phyloP scores from a whole-genome alignment of 768 basidiomycete genomes.

The Neoboletus magnificus region DNA sequence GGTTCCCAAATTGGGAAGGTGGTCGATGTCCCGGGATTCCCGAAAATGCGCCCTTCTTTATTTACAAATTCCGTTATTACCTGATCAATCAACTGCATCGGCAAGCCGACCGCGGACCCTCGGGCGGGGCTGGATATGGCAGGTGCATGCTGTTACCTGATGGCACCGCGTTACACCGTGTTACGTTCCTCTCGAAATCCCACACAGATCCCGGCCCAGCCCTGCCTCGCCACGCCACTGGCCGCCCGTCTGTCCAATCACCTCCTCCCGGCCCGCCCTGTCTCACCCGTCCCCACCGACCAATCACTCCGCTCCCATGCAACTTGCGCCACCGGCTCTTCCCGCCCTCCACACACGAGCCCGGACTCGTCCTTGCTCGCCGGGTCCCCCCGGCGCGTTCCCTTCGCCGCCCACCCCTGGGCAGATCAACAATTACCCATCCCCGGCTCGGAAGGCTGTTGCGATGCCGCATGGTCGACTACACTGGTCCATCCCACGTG shows the following conservation, averaged over 20 bases:
- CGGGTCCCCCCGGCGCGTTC: conserved; percentile 19
- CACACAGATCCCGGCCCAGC: conserved; percentile 24
- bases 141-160: conserved; percentile 26
- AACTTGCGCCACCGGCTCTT: conserved; percentile 27
- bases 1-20: conserved; percentile 14
- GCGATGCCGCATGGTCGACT: background rate
- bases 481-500: conserved; percentile 4
- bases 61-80: conserved; percentile 34
- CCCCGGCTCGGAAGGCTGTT: background rate
- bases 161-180: conserved; percentile 18
- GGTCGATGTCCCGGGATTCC: conserved; percentile 25
- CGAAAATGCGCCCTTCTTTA: conserved; percentile 22
- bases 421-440: background rate
- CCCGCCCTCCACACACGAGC: conserved; percentile 6
- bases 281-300: conserved; percentile 5
- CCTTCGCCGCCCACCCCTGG: conserved; percentile 10
- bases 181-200: conserved; percentile 20
- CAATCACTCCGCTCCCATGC: conserved; percentile 4
- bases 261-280: conserved; percentile 15
- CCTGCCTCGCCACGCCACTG: conserved; percentile 23
- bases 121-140: conserved; percentile 22
- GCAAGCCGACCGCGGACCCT: conserved; percentile 33
- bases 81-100: conserved; percentile 25
- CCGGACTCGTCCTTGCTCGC: background rate
- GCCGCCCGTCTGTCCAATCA: conserved; percentile 11